Evolutionary conservation across 495 filamentous ascomycete species (phyloP).

Genomic region (Xylona heveae): DNA sequence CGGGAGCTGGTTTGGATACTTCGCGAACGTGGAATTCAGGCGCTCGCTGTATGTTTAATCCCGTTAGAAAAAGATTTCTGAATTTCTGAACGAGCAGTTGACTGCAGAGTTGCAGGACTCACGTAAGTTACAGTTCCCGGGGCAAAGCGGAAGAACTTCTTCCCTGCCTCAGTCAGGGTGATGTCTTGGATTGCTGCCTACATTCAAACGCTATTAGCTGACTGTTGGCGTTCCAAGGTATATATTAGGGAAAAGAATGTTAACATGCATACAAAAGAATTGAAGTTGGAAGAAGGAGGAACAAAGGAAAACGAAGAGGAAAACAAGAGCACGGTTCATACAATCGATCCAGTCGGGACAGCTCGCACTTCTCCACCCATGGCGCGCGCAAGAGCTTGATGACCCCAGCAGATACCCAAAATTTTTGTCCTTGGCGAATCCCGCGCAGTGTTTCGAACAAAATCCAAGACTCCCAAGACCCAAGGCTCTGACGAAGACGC

Average conservation of each 20-base stretch:
- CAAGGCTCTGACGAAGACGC: constrained; percentile 20
- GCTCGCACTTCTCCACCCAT: constrained; percentile 21
- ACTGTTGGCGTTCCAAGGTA: too few species aligned
- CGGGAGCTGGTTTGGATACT: constrained; percentile 12
- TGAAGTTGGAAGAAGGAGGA: not conserved
- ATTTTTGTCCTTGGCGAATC: constrained; percentile 21
- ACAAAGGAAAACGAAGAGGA: constrained; percentile 18
- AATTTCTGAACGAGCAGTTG: too few species aligned
- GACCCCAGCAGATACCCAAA: constrained; percentile 25
- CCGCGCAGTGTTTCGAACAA: constrained; percentile 17
- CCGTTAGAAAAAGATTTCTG: too few species aligned
- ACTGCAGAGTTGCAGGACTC: too few species aligned
- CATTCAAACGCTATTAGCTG: constrained; percentile 1
- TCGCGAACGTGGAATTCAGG: constrained; percentile 26
- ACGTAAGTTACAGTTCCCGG: constrained; percentile 4
- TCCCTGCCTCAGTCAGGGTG: constrained; percentile 16
- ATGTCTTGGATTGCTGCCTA: constrained; percentile 21
- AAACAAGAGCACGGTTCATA: not conserved
- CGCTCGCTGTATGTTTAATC: too few species aligned
- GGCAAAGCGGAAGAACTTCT: constrained; percentile 15
- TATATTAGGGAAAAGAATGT: not conserved
- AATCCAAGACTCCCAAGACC: constrained; percentile 22
- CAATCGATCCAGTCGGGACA: not conserved
- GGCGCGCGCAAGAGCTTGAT: constrained; percentile 21
- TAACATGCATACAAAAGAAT: too few species aligned